Base-by-base conservation (phyloP, 306 rosid species). In the Sicyos edulis region DNA sequence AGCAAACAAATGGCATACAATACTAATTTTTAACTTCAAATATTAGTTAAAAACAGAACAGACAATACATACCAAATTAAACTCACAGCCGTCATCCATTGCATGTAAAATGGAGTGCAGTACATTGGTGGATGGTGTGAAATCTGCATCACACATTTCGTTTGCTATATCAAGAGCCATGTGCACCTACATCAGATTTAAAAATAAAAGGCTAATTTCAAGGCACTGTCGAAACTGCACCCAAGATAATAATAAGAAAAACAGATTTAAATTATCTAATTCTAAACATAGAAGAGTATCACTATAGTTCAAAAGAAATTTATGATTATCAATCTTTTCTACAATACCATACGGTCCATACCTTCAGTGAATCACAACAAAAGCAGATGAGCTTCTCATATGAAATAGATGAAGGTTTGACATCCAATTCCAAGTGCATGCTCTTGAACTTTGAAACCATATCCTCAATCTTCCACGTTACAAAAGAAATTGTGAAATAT, bases 381-480 rank as follows among this genome's bases (percentile, higher is more conserved):
- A 82, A 78, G 52, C 58, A 74, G 73, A 93, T 79, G 77, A 93
- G 93, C 83, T 83, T 87, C 80, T 79, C 87, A 45, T 84, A 88
- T 42, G 97, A 85, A 10, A 81, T 73, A 50, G 82, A 75, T 49
- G 92, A 93, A 69, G 90, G 92, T 54, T 80, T 77, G 78, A 90
- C 81, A 70, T 86, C 86, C 73, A 85, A 76, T 10, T 32, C 80
- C 8, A 17, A 72, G 76, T 93, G 98, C 80, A 86, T 77, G 77
- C 80, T 82, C 76, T 78, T 88, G 84, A 85, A 87, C 67, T 81
- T 83, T 75, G 76, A 62, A 72, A 86, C 63, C 67, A 70, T 80
- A 80, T 87, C 89, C 88, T 90, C 96, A 79, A 90, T 86, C 98
- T 93, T 86, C 84, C 87, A 84, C 37, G 70, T 61, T 65, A 64